Conservation (phyloP, 768 basidiomycete genomes). For the Trametes maxima region DNA sequence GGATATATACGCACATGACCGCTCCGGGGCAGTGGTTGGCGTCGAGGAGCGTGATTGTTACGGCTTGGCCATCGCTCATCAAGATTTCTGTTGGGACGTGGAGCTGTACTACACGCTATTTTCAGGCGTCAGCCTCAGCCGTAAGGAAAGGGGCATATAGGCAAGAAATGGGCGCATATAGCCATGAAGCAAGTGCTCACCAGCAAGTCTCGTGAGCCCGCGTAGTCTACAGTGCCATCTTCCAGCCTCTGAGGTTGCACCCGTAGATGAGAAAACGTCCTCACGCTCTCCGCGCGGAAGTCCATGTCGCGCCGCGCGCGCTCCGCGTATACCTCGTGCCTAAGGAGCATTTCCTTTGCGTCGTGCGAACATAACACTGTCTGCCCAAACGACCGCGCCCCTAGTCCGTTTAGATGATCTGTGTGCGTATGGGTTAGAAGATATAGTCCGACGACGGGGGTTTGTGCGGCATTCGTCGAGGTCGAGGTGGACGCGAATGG, state of each 20-base stretch:
- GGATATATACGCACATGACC: slow-evolving; percentile 65
- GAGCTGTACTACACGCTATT: slow-evolving; percentile 58
- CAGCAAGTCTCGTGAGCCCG: slow-evolving; percentile 66
- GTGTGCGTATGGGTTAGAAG: slow-evolving; percentile 91
- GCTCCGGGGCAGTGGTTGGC: slow-evolving; percentile 97
- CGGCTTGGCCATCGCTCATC: slow-evolving; percentile 54
- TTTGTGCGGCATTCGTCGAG: slow-evolving; percentile 26
- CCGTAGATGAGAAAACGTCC: slow-evolving; percentile 71
- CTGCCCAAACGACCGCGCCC: slow-evolving; percentile 72
- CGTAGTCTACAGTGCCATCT: slow-evolving; percentile 51
- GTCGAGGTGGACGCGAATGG: slow-evolving; percentile 32
- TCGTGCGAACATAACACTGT: slow-evolving; percentile 78
- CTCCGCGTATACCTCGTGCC: slow-evolving; percentile 71
- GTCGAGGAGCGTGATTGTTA: slow-evolving; percentile 80
- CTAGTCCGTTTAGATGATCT: slow-evolving; percentile 81
- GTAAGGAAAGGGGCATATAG: too few species aligned
- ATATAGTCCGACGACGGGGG: slow-evolving; percentile 49
- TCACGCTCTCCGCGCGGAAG: slow-evolving; percentile 49
- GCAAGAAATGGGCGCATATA: too few species aligned
- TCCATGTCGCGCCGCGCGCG: slow-evolving; percentile 58
- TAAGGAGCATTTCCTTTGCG: slow-evolving; percentile 84
- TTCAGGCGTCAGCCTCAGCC: not conserved
- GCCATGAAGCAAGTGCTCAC: slow-evolving; percentile 40
- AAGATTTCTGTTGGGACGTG: slow-evolving; percentile 66
- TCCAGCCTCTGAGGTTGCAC: slow-evolving; percentile 49